These are phyloP conservation scores for Microdochium paspali DNA, from an alignment of 2,329 filamentous ascomycete species.

Conservation along the genomic window DNA sequence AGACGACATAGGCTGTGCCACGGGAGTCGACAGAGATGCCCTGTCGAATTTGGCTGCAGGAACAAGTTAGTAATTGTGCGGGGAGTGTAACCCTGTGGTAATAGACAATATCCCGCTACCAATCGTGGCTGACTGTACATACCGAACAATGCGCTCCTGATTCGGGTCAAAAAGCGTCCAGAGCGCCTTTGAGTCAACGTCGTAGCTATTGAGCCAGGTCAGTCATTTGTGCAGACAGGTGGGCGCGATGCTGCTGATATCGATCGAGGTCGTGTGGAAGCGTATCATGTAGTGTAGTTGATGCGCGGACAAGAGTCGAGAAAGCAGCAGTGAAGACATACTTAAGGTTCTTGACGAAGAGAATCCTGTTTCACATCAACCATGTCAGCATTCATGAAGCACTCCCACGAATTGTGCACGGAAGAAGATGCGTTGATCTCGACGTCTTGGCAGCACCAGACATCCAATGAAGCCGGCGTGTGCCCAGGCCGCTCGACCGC, in stretches of 20 bases:
- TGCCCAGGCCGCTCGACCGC: background rate
- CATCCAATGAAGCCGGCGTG: background rate
- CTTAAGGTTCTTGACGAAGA: constrained; percentile 99
- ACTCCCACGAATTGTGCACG: background rate
- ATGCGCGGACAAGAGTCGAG: constrained; percentile 5
- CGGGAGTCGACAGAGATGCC: constrained; percentile 96
- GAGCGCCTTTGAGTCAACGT: constrained; percentile 94
- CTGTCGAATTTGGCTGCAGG: constrained; percentile 84
- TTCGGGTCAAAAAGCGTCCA: constrained; percentile 80
- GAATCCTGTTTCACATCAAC: constrained; percentile 56
- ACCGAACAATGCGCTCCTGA: constrained; percentile 20
- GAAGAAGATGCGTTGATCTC: background rate
- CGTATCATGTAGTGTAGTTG: background rate
- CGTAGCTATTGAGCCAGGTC: constrained; percentile 59
- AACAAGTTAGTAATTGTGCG: background rate
- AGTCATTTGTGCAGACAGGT: constrained; percentile 40
- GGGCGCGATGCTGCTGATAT: constrained; percentile 52
- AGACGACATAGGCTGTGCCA: constrained; percentile 97
- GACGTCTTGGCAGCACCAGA: background rate
- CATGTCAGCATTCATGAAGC: constrained; percentile 12
- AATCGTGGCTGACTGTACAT: constrained; percentile 1
- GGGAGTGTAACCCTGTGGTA: background rate
- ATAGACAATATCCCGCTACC: background rate
- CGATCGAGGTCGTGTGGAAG: background rate
- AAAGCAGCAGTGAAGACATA: constrained; percentile 23